These are phyloP conservation scores for Solanum rostratum DNA, from an alignment of 257 asterid genomes.

Conservation along the genomic window DNA sequence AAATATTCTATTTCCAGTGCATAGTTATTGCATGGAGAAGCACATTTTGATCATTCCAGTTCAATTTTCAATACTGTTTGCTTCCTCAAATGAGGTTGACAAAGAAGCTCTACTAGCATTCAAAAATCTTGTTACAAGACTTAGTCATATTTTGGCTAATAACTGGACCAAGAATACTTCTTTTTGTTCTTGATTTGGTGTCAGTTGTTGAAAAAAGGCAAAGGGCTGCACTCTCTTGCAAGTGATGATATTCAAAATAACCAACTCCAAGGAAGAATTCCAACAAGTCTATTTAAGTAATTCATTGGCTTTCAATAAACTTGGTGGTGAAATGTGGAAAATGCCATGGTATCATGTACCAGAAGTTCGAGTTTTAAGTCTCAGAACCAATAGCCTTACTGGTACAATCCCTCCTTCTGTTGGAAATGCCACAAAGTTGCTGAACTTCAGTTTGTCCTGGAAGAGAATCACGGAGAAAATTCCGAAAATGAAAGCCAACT, in stretches of 20 bases:
- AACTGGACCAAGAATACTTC: slow-evolving; percentile 10
- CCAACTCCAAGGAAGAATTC: slow-evolving; percentile 1
- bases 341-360: background rate
- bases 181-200: slow-evolving; percentile 21
- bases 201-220: background rate
- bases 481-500: background rate
- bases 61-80: too few relatives aligned
- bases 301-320: slow-evolving; percentile 5
- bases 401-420: background rate
- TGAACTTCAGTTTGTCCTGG: background rate
- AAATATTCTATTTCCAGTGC: background rate
- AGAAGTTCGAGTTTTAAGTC: background rate
- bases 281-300: background rate
- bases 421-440: background rate
- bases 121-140: slow-evolving; percentile 10
- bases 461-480: background rate
- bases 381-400: background rate
- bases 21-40: too few relatives aligned
- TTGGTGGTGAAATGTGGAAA: background rate
- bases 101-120: slow-evolving; percentile 5
- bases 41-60: too few relatives aligned
- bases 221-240: slow-evolving; percentile 2
- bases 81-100: slow-evolving; percentile 1
- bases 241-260: background rate
- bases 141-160: background rate